These are phyloP conservation scores for Stygiomarasmius scandens DNA, from an alignment of 1,284 basidiomycete species.

Conservation along the genomic window DNA sequence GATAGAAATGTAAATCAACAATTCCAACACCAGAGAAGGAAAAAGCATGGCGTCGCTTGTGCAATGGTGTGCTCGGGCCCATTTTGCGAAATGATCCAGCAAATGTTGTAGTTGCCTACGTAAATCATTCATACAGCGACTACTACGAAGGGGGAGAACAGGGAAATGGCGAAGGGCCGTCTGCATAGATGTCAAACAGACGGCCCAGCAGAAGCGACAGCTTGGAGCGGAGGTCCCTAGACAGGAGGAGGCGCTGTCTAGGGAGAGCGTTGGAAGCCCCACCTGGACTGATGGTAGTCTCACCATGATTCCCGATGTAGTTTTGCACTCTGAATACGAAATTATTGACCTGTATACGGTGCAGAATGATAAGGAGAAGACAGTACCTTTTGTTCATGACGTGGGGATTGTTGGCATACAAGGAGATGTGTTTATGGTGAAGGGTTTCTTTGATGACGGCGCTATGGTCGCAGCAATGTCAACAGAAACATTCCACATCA, in stretches of 20 bases:
- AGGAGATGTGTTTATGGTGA: too few species aligned
- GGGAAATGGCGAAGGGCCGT: too few species aligned
- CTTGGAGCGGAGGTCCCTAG: background rate
- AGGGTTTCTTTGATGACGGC: too few species aligned
- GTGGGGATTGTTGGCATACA: too few species aligned
- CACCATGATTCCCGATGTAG: background rate
- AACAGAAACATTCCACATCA: too few species aligned
- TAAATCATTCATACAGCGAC: too few species aligned
- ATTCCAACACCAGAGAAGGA: background rate
- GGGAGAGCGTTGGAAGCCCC: background rate
- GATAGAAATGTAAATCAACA: too few species aligned
- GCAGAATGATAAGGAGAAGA: background rate
- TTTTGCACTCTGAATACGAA: background rate
- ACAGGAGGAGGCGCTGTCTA: background rate
- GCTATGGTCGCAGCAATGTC: too few species aligned
- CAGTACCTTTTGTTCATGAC: background rate
- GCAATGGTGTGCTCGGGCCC: background rate
- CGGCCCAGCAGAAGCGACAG: background rate
- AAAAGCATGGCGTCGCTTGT: background rate
- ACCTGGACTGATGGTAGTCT: background rate
- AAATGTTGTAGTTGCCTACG: too few species aligned
- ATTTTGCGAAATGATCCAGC: background rate
- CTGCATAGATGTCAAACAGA: background rate
- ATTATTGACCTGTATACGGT: too few species aligned
- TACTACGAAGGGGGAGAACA: background rate